Conservation (phyloP, 352 stramenopile species). For the Phytophthora rubi region DNA sequence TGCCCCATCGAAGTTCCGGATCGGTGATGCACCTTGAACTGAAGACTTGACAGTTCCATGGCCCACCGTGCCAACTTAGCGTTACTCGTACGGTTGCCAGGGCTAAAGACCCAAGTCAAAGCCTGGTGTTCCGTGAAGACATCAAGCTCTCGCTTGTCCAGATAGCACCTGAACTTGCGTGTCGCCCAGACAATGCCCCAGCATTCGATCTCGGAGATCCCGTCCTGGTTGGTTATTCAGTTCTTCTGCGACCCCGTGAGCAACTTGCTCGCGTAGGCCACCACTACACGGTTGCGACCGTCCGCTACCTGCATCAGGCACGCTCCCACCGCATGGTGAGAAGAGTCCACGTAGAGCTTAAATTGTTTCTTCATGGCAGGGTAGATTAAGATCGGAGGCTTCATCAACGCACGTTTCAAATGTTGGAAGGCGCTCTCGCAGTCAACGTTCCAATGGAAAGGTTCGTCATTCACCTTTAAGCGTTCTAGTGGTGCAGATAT, state of each 20-base stretch:
- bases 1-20: slow-evolving; percentile 2
- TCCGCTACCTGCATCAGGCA: slow-evolving; percentile 8
- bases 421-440: slow-evolving; percentile 5
- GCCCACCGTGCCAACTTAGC: slow-evolving; percentile 9
- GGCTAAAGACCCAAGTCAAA: too few species aligned
- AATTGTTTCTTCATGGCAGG: slow-evolving; percentile 2
- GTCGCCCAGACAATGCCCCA: too few species aligned
- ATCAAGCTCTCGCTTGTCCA: too few species aligned
- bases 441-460: background rate
- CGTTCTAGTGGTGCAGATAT: slow-evolving; percentile 3
- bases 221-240: too few species aligned
- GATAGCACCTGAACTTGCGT: too few species aligned
- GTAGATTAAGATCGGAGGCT: slow-evolving; percentile 7
- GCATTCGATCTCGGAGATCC: too few species aligned
- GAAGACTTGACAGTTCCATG: slow-evolving; percentile 11
- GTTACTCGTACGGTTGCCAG: background rate
- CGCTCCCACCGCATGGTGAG: background rate
- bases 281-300: background rate
- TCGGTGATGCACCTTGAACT: slow-evolving; percentile 8
- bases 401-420: background rate
- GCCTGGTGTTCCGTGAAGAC: too few species aligned
- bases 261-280: too few species aligned
- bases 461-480: slow-evolving; percentile 1
- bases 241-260: too few species aligned
- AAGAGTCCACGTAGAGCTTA: slow-evolving; percentile 7